phyloP scores from a whole-genome alignment of 257 asterid genomes.

The Primulina eburnea region DNA sequence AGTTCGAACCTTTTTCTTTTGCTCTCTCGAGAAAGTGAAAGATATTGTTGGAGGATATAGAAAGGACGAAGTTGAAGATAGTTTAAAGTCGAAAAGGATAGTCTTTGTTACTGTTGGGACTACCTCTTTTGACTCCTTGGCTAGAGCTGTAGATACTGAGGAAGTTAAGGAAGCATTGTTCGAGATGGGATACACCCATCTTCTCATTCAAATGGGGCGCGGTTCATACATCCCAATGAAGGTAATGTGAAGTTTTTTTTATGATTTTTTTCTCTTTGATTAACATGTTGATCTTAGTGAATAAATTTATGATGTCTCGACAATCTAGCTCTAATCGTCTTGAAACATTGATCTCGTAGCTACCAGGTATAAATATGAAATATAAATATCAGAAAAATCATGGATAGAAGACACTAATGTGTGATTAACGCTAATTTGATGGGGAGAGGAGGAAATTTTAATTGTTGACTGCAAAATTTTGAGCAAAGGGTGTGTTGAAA shows the following conservation, averaged over 20 bases:
- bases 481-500: neutral
- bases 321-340: neutral
- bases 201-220: constrained; percentile 91
- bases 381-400: neutral
- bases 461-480: neutral
- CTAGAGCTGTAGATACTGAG: constrained; percentile 62
- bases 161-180: constrained; percentile 65
- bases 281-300: neutral
- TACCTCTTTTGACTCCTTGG: constrained; percentile 83
- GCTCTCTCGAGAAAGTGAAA: constrained; percentile 5
- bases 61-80: constrained; percentile 47
- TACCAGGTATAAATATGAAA: neutral
- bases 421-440: neutral
- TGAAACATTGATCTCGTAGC: neutral
- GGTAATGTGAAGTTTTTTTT: constrained; percentile 41
- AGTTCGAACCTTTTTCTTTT: neutral
- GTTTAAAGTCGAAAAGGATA: constrained; percentile 37
- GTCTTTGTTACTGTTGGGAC: constrained; percentile 95
- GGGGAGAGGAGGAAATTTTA: neutral
- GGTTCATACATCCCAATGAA: constrained; percentile 70
- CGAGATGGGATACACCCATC: constrained; percentile 68
- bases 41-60: constrained; percentile 10
- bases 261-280: neutral
- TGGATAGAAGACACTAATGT: neutral
- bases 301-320: neutral